phyloP scores from a whole-genome alignment of 2,329 filamentous ascomycete genomes.

The Sarocladium oryzae region DNA sequence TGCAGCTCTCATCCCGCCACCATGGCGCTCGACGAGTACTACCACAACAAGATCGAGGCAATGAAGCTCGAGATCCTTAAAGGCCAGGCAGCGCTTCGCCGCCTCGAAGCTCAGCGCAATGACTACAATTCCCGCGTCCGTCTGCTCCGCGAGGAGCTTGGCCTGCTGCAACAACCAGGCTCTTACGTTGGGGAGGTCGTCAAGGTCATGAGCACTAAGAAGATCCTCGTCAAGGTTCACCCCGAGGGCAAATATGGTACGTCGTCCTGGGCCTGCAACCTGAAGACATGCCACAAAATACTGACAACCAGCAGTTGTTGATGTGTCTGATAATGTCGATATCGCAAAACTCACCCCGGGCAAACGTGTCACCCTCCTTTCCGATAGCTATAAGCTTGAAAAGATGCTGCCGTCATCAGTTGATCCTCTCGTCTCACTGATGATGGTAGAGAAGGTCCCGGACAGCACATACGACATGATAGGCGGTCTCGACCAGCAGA shows the following conservation, averaged over 20 bases:
- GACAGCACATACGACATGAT: conserved; percentile 99
- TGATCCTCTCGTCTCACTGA: conserved; percentile 95
- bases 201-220: conserved; percentile 99
- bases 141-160: conserved; percentile 88
- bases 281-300: not conserved
- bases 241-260: conserved; percentile 99
- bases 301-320: conserved; percentile 62
- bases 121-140: conserved; percentile 99
- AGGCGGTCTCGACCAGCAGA: conserved; percentile 95
- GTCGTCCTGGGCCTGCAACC: conserved; percentile 21
- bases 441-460: conserved; percentile 99
- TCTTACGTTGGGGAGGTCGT: conserved; percentile 99
- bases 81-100: conserved; percentile 88
- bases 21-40: conserved; percentile 99
- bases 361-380: conserved; percentile 94
- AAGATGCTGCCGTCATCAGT: conserved; percentile 98
- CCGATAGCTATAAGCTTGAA: conserved; percentile 97
- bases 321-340: conserved; percentile 90
- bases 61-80: conserved; percentile 99
- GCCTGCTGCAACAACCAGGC: conserved; percentile 90
- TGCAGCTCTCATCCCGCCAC: conserved; percentile 30
- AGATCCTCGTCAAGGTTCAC: conserved; percentile 97
- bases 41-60: conserved; percentile 99
- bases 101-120: conserved; percentile 95
- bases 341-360: conserved; percentile 92